Percentiles rank a stretch among this genome's conserved stretches.
phyloP scores from a whole-genome alignment of 768 basidiomycete species.

The Boletellus ananas region DNA sequence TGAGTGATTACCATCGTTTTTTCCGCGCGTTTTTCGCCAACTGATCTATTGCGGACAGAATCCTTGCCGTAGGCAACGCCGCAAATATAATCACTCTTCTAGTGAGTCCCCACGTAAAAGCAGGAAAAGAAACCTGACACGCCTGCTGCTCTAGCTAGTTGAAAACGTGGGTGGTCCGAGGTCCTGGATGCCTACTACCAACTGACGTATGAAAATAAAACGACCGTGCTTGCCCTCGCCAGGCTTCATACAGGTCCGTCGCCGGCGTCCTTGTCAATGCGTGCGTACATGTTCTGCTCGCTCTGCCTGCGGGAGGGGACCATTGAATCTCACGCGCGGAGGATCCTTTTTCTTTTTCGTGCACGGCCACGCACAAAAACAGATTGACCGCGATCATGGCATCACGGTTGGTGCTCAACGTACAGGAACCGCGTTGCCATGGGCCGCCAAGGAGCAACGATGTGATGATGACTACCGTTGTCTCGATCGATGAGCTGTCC shows the following conservation, averaged over 20 bases:
- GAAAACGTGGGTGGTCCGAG: slow-evolving; percentile 3
- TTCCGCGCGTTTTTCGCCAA: not conserved
- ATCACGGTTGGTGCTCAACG: slow-evolving; percentile 17
- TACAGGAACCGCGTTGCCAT: not conserved
- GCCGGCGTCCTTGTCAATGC: not conserved
- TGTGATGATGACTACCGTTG: not conserved
- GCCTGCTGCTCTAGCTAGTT: not conserved
- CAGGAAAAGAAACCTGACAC: not conserved
- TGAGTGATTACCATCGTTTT: not conserved
- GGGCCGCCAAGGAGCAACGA: too few relatives aligned
- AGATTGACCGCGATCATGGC: slow-evolving; percentile 16
- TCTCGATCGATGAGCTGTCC: not conserved
- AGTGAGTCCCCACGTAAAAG: slow-evolving; percentile 4
- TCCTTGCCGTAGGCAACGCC: slow-evolving; percentile 9
- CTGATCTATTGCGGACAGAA: slow-evolving; percentile 1
- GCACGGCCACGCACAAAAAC: not conserved
- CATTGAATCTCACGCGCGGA: not conserved
- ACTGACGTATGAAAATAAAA: too few relatives aligned
- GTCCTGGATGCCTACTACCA: too few relatives aligned
- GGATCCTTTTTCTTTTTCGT: not conserved
- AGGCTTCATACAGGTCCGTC: not conserved
- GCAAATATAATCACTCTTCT: slow-evolving; percentile 6
- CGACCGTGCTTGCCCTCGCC: too few relatives aligned
- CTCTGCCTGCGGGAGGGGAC: not conserved
- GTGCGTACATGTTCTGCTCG: not conserved